Evolutionary conservation across 371 early-diverging fungal genomes (phyloP).

Genomic region (Polyrhizophydium stewartii): DNA sequence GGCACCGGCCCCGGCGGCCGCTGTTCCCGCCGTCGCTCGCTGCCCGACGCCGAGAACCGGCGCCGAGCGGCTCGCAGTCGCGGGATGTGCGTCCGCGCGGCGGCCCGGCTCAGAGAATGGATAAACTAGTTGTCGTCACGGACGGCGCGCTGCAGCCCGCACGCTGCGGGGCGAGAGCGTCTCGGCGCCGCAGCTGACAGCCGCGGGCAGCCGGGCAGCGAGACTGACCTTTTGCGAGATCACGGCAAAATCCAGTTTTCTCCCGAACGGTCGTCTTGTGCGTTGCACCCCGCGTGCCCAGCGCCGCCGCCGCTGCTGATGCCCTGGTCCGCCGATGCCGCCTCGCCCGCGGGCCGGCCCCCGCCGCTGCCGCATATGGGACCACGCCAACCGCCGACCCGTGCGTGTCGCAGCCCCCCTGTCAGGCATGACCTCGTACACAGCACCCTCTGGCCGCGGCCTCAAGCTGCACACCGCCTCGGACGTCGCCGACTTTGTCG

Average conservation of each 20-base stretch:
- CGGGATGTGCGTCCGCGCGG: neutral
- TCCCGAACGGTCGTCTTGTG: no score
- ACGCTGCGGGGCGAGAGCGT: neutral
- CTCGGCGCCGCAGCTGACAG: neutral
- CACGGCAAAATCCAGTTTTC: slow-evolving; percentile 2
- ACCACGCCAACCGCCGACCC: neutral
- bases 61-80: neutral
- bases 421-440: slow-evolving; percentile 6
- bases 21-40: neutral
- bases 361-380: neutral
- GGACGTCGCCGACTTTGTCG: slow-evolving; percentile 73
- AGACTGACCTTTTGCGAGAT: neutral
- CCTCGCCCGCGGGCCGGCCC: neutral
- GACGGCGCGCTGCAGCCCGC: no score
- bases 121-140: slow-evolving; percentile 2
- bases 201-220: neutral
- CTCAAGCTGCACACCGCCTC: slow-evolving; percentile 78
- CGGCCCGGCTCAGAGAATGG: slow-evolving; percentile 2
- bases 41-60: neutral
- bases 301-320: neutral
- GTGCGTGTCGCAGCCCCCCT: neutral
- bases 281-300: no score
- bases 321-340: neutral
- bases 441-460: slow-evolving; percentile 29
- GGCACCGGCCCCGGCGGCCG: neutral